Conservation (phyloP, 768 basidiomycete species). For the Macrolepiota dolichaula region DNA sequence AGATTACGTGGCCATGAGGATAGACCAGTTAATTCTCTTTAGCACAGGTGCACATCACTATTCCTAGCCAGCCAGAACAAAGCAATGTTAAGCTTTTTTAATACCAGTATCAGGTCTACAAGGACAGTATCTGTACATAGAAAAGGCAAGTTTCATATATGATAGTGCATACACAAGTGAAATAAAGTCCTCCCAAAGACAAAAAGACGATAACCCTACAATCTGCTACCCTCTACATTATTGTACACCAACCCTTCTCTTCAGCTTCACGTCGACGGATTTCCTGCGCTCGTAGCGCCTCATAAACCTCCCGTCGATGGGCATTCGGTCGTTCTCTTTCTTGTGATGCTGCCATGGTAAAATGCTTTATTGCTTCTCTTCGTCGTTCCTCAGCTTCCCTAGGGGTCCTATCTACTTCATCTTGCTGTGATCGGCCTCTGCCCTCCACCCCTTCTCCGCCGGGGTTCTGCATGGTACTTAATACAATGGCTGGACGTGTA, state of each 20-base stretch:
- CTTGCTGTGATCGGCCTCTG: not conserved
- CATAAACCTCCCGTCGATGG: not conserved
- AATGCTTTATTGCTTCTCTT: not conserved
- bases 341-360: not conserved
- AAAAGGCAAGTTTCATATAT: too few relatives aligned
- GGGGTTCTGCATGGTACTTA: not conserved
- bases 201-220: not conserved
- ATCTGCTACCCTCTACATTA: constrained; percentile 4
- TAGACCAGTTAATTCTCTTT: too few relatives aligned
- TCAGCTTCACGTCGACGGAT: not conserved
- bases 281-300: not conserved
- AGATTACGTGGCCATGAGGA: too few relatives aligned
- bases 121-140: too few relatives aligned
- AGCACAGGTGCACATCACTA: too few relatives aligned
- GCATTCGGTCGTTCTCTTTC: not conserved
- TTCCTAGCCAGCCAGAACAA: too few relatives aligned
- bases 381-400: not conserved
- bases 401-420: not conserved
- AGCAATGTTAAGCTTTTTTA: too few relatives aligned
- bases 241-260: constrained; percentile 8
- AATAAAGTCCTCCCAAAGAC: not conserved
- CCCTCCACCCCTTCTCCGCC: not conserved
- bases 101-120: too few relatives aligned
- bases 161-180: too few relatives aligned
- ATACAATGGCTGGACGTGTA: not conserved